A percentile compares a stretch with the other conserved stretches of the same genome.
phyloP scores from a whole-genome alignment of 176 grass and related monocot genomes.

The Carex parvula region DNA sequence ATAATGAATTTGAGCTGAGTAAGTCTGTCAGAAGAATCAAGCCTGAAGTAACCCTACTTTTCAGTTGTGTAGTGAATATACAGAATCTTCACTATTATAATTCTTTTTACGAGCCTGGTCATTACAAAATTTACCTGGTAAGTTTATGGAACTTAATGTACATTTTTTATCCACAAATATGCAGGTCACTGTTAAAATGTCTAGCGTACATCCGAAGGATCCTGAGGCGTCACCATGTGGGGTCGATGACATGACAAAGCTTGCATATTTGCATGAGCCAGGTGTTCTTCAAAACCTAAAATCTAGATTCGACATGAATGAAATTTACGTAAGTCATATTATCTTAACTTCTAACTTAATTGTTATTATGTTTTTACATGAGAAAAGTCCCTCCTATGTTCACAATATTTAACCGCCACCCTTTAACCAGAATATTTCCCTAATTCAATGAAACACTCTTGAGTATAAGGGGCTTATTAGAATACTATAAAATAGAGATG shows the following conservation, averaged over 20 bases:
- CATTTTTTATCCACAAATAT: background rate
- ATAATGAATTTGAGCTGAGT: background rate
- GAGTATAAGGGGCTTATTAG: background rate
- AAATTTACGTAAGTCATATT: slow-evolving; percentile 88
- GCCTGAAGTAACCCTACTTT: slow-evolving; percentile 7
- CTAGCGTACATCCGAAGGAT: slow-evolving; percentile 68
- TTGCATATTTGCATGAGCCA: slow-evolving; percentile 93
- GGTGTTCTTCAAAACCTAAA: slow-evolving; percentile 89
- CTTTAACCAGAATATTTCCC: background rate
- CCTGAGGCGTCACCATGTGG: slow-evolving; percentile 75
- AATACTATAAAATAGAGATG: background rate
- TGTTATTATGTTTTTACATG: background rate
- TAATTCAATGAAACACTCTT: background rate
- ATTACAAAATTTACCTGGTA: background rate
- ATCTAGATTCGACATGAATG: slow-evolving; percentile 91
- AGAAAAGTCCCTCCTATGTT: background rate
- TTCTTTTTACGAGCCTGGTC: background rate
- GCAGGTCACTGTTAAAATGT: slow-evolving; percentile 57
- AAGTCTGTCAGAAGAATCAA: background rate
- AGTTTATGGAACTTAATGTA: background rate
- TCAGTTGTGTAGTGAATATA: background rate
- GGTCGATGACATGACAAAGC: slow-evolving; percentile 98
- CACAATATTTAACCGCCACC: background rate
- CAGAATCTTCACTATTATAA: background rate
- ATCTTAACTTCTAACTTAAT: slow-evolving; percentile 9